Conservation (phyloP, 1,139 yeast species). For the Yamadazyma trypodendri region DNA sequence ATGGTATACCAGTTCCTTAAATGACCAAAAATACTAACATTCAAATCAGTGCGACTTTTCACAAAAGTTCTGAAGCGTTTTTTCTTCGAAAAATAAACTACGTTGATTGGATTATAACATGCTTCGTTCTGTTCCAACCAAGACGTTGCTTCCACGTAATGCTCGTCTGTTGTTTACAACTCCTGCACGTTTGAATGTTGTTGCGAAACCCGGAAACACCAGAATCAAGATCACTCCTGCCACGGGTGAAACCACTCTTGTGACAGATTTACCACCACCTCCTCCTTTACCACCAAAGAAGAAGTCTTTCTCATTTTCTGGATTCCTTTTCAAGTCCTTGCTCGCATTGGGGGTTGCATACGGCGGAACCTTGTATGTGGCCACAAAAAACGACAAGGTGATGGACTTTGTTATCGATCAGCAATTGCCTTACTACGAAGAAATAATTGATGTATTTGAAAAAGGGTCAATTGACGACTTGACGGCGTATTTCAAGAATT, state of each 20-base stretch:
- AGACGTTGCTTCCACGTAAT: not conserved
- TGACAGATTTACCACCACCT: constrained; percentile 6
- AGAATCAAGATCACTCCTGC: constrained; percentile 3
- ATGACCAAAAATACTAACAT: no score
- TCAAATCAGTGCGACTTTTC: no score
- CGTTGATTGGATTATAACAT: constrained; percentile 10
- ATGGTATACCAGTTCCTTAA: not conserved
- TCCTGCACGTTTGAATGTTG: constrained; percentile 3
- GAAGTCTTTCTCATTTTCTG: constrained; percentile 33
- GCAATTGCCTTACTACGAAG: constrained; percentile 47
- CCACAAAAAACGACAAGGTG: constrained; percentile 46
- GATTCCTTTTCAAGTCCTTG: constrained; percentile 33
- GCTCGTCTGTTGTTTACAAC: constrained; percentile 4
- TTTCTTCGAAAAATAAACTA: not conserved
- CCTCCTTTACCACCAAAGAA: constrained; percentile 15
- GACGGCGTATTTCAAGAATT: constrained; percentile 19
- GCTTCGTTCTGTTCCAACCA: constrained; percentile 4
- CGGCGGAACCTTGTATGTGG: constrained; percentile 41
- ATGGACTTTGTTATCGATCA: constrained; percentile 48
- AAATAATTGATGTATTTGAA: constrained; percentile 40
- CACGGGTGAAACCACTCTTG: constrained; percentile 1
- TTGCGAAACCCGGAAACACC: not conserved
- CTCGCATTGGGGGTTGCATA: constrained; percentile 31
- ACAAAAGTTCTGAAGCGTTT: no score
- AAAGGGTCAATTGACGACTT: constrained; percentile 38